Base-by-base conservation (phyloP, 75 land plant genomes). In the Selaginella moellendorffii region DNA sequence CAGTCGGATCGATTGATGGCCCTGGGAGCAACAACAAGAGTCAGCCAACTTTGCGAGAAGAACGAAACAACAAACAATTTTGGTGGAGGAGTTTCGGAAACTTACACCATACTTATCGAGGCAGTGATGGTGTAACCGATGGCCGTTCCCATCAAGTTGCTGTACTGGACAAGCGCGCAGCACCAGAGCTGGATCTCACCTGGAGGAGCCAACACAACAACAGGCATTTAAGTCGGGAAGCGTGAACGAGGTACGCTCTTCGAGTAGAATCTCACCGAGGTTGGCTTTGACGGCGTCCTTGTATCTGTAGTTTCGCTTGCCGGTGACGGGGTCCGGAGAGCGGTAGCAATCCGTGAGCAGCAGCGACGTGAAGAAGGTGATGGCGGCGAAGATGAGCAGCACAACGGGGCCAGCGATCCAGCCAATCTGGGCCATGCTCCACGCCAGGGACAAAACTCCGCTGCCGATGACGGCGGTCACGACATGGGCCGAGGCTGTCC, bases 401-500 rank as follows among this genome's bases (percentile, higher is more conserved):
- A 71, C 82, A 0, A 69, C 61, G 17, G 85, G 85, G 0, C 88
- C 88, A 10, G 83, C 90, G 26, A 86, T 60, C 90, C 90, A 86
- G 27, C 90, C 90, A 0, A 86, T 69, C 65, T 86, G 88, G 31
- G 84, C 87, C 14, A 76, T 73, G 23, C 90, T 81, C 90, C 90
- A 86, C 29, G 87, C 88, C 72, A 86, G 54, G 0, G 90, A 84
- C 53, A 84, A 67, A 18, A 86, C 87, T n/a, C 88, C 87, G 0
- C 84, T 84, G 1, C 87, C 88, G 14, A 85, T 82, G 23, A 83
- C 84, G 0, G 90, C 90, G 26, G 90, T 86, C 52, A 86, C 72
- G 18, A 84, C 83, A 64, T 86, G 90, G 0, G 90, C 84, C n/a
- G 84, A 78, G 30, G 88, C 86, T 0, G 84, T 86, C 84, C 79